Conservation (phyloP, 2,329 filamentous ascomycete genomes). For the Chrysoporthe puriensis region DNA sequence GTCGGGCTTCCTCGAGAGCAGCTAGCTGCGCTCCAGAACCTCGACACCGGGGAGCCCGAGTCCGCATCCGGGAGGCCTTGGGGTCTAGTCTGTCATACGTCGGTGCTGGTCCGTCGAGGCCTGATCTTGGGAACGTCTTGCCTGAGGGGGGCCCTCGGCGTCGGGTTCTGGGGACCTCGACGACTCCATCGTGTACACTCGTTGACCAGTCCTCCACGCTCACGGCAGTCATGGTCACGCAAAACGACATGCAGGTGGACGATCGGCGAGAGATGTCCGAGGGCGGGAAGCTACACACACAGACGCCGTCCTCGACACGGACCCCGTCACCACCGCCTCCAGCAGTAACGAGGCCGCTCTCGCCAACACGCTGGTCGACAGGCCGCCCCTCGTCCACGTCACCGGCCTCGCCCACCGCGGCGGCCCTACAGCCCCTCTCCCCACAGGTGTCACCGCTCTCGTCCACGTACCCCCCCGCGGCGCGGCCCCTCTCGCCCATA, state of each 20-base stretch:
- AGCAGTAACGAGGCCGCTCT: background rate
- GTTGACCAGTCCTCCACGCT: background rate
- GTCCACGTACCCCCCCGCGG: background rate
- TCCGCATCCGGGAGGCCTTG: too few species aligned
- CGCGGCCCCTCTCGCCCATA: background rate
- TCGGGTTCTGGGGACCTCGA: background rate
- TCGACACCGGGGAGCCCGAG: too few species aligned
- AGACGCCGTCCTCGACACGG: background rate
- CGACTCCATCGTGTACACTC: background rate
- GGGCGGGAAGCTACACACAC: background rate
- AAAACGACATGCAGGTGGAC: background rate
- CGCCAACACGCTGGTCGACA: background rate
- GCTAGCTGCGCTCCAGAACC: too few species aligned
- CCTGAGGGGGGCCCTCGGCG: background rate
- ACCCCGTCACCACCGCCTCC: constrained; percentile 9
- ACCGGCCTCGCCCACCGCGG: background rate
- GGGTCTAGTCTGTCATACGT: too few species aligned
- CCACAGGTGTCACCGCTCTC: background rate
- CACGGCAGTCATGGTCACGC: background rate
- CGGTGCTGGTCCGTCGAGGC: background rate
- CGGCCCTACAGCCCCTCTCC: background rate
- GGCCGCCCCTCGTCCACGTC: background rate
- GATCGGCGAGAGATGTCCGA: background rate
- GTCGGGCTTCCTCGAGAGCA: too few species aligned
- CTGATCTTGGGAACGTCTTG: background rate